These are phyloP conservation scores for Leccinum ochraceum DNA, from an alignment of 768 basidiomycete species.

Conservation along the genomic window DNA sequence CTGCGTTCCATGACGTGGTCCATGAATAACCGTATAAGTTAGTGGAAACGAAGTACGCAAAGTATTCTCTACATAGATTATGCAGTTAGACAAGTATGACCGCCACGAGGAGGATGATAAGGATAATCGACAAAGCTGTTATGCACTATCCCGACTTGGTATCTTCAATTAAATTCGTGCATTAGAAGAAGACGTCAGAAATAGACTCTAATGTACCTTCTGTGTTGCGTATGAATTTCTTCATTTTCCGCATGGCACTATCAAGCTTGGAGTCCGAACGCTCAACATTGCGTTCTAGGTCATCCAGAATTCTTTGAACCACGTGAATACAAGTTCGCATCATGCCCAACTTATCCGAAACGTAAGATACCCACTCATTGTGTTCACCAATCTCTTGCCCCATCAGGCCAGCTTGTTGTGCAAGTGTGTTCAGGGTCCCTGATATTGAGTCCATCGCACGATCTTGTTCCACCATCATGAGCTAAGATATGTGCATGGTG, in stretches of 20 bases:
- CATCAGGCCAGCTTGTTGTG: conserved; percentile 92
- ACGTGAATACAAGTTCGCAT: background rate
- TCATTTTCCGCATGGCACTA: conserved; percentile 66
- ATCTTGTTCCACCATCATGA: conserved; percentile 89
- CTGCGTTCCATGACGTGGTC: background rate
- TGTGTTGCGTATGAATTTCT: conserved; percentile 81
- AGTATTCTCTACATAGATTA: conserved; percentile 11
- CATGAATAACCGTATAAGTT: conserved; percentile 19
- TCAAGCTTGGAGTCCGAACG: conserved; percentile 63
- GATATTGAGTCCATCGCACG: conserved; percentile 84
- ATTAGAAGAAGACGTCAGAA: background rate
- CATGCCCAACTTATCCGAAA: conserved; percentile 5
- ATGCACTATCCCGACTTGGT: conserved; percentile 92
- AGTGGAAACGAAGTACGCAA: conserved; percentile 6
- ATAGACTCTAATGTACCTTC: conserved; percentile 49
- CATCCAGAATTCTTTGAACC: conserved; percentile 68
- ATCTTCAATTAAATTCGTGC: conserved; percentile 43
- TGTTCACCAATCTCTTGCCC: conserved; percentile 91
- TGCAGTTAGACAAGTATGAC: conserved; percentile 68
- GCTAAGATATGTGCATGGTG: conserved; percentile 41
- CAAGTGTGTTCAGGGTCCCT: conserved; percentile 80
- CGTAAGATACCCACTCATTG: conserved; percentile 65
- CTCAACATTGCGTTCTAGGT: conserved; percentile 75
- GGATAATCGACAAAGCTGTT: conserved; percentile 75
- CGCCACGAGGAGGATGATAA: conserved; percentile 72